A percentile compares a stretch with the other conserved stretches of the same genome.
Conservation (phyloP, 2,329 filamentous ascomycete species). For the Juglanconis sp. region DNA sequence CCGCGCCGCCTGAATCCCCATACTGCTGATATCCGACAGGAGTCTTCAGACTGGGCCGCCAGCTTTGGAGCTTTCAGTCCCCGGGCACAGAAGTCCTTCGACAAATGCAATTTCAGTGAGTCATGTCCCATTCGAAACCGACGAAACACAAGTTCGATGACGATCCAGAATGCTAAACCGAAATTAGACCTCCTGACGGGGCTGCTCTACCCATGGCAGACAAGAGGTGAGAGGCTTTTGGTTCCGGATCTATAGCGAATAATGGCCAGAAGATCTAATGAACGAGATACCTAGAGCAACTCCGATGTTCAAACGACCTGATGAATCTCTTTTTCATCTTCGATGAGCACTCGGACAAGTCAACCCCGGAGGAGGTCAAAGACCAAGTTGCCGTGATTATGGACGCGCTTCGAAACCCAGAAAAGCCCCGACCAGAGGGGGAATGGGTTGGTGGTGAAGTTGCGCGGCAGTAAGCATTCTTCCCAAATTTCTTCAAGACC, state of each 20-base stretch:
- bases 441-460: slow-evolving; percentile 23
- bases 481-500: too few relatives aligned
- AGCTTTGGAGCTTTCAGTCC: slow-evolving; percentile 20
- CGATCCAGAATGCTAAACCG: background rate
- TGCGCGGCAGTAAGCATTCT: slow-evolving; percentile 22
- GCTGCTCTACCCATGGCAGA: slow-evolving; percentile 15
- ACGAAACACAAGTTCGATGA: background rate
- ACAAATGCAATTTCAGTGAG: slow-evolving; percentile 22
- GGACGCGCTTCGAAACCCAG: slow-evolving; percentile 21
- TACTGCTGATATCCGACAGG: slow-evolving; percentile 1
- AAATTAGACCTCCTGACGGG: slow-evolving; percentile 18
- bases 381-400: slow-evolving; percentile 15
- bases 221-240: slow-evolving; percentile 9
- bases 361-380: slow-evolving; percentile 5
- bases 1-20: slow-evolving; percentile 19
- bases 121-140: background rate
- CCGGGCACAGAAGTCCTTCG: slow-evolving; percentile 19
- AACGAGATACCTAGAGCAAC: slow-evolving; percentile 9
- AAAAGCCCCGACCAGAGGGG: slow-evolving; percentile 16
- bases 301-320: slow-evolving; percentile 21
- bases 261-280: too few relatives aligned
- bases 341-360: slow-evolving; percentile 24
- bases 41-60: slow-evolving; percentile 18
- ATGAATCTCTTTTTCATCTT: slow-evolving; percentile 28
- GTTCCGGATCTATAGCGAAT: too few relatives aligned